Evolutionary conservation across 1,284 basidiomycete species (phyloP), one percentile per base, ranked within the genome.

Genomic region (Rhodotorula sp.): DNA sequence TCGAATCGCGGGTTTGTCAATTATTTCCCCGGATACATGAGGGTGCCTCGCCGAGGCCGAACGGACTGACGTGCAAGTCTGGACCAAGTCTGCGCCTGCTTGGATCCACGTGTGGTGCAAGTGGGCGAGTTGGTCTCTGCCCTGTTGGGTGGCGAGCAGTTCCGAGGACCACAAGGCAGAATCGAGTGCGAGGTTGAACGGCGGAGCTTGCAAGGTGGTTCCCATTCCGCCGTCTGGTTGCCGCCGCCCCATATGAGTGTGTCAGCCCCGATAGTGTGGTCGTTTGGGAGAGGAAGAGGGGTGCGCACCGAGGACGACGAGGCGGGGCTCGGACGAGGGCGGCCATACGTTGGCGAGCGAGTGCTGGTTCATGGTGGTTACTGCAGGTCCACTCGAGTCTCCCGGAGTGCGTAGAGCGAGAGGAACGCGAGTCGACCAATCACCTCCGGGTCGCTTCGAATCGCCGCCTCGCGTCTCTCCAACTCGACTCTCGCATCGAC

Each of bases 51-150:
- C 12, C 21, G 15, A 23, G 5, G n/a, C 15, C 10, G 23, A 6
- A 16, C 7, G 52, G 23, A 66, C 74, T 51, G 46, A 70, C 74
- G 70, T 76, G 75, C 70, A 74, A 49, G 68, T 67, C 34, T 74
- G 86, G 3, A 83, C 81, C 39, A 88, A 72, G 86, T 88, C 90
- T 4, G 89, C 86, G 59, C 86, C 82, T 6, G 89, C 80, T 78
- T 92, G 90, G 20, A 91, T 84, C 90, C 91, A 92, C 31, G 88
- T 88, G 43, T 90, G 85, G 58, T 92, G 84, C 5, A 92, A 83
- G 75, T 85, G 88, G 26, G 84, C 84, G 20, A 88, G 85, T 69
- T 84, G 86, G 64, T 83, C 81, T 60, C 82, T 84, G 15, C 87
- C 88, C 49, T 83, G 80, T 3, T 81, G 75, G 3, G 83, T 84